Base-by-base conservation (phyloP, 495 filamentous ascomycete genomes). In the Collariella sp. region DNA sequence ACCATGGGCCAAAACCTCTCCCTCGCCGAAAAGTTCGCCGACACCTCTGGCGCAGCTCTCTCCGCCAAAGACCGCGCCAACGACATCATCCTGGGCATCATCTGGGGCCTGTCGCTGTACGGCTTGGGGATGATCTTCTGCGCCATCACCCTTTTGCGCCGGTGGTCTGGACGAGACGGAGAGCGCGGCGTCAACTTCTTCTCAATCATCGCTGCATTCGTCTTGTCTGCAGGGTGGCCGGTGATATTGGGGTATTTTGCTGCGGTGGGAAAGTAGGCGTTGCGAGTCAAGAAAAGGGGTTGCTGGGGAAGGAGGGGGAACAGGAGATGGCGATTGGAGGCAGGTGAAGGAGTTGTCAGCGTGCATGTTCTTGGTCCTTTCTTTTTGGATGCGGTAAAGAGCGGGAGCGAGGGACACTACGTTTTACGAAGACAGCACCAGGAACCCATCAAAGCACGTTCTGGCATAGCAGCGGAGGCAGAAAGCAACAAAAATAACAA, bases 1-100 rank as follows among this genome's bases (percentile, higher is more conserved):
- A 59, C 52, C 40, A 70, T 70, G 68, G 68, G 68, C 43, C 43
- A 55, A 15, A 69, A 69, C 45, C 65, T 70, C 34, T 66, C 66
- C 1, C 49, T 56, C 22, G n/a, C 34, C 33, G 58, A 60, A 13
- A 20, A 31, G n/a, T 65, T 62, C 41, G 61, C 60, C 46, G 66
- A 69, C 60, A 64, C 58, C 29, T 65, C 61, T 24, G 40, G 34
- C 18, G 61, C 59, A 23, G 41, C 49, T 33, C 53, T 67, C 58
- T 39, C 62, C 39, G 45, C 60, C 2, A 22, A 19, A 3, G 69
- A 72, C 52, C 43, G 50, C 36, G 9, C 36, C 43, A 55, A 58
- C 57, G 55, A 61, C 46, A 64, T 67, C 47, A 57, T 70, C 45
- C 46, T 72, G 31, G 69, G 58, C 50, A n/a, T 65, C 36, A 10